These are phyloP conservation scores for Peniophora sp. DNA, from an alignment of 1,284 basidiomycete species.

Conservation along the genomic window DNA sequence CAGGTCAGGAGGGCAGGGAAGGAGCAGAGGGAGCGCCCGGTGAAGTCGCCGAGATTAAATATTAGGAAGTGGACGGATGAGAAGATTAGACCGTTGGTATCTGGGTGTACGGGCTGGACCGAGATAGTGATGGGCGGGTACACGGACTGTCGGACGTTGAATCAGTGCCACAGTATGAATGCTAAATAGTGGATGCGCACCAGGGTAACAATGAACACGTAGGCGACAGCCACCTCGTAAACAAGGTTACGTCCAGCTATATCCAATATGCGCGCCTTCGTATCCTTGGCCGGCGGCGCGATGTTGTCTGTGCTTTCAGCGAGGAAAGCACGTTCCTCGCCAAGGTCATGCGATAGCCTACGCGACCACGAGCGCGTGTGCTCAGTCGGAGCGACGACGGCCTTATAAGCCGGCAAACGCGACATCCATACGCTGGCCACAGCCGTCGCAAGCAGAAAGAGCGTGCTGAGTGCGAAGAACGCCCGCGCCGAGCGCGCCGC, in stretches of 20 bases:
- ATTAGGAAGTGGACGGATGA: conserved; percentile 64
- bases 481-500: conserved; percentile 60
- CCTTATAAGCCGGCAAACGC: conserved; percentile 48
- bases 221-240: conserved; percentile 69
- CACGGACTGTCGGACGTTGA: conserved; percentile 48
- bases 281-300: conserved; percentile 15
- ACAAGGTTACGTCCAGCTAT: conserved; percentile 58
- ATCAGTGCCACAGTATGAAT: conserved; percentile 1
- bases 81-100: conserved; percentile 58
- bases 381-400: conserved; percentile 36
- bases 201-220: conserved; percentile 73
- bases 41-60: conserved; percentile 73
- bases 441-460: conserved; percentile 50
- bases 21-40: conserved; percentile 69
- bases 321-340: conserved; percentile 4
- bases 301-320: conserved; percentile 5
- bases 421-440: conserved; percentile 50
- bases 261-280: conserved; percentile 35
- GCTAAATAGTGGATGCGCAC: conserved; percentile 33
- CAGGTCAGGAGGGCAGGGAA: conserved; percentile 60
- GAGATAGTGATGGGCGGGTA: conserved; percentile 82
- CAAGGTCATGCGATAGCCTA: conserved; percentile 6
- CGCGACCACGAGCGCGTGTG: conserved; percentile 10
- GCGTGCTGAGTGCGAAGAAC: conserved; percentile 65
- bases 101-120: conserved; percentile 55